Base-by-base conservation (phyloP, 2,329 filamentous ascomycete species). In the Reticulascus tulasneorum region DNA sequence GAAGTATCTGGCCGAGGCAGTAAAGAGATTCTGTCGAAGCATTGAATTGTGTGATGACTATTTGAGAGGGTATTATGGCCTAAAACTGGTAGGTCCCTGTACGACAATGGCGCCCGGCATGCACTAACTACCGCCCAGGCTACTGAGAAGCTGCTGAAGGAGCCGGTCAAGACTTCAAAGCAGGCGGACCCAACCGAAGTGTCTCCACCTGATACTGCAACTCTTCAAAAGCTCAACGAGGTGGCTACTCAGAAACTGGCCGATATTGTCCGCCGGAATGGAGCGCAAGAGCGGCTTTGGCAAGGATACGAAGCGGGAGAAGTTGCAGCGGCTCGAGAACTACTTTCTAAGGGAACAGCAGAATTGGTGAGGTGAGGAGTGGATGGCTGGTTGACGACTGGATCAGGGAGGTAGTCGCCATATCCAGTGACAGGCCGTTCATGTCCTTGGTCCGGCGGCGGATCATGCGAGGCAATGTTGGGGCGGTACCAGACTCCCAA, bases 1-100 rank as follows among this genome's bases (percentile, higher is more conserved):
- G 27, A 74, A 73, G 55, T 67, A 77, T 50, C 66, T 93, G 36
- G 69, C 75, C 27, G 85, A 90, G 55, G 82, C 88, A 6, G 62
- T 95, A 35, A 86, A 88, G 55, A 79, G 90, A 47, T 97, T 94
- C 62, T 86, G 84, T 56, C 79, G 93, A 51, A 93, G 89, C 53
- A 79, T 97, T 47, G 93, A 98, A 64, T 75, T 98, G 34, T 97
- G 93, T 54, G 86, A 96, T 50, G 82, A 89, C 56, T 97, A 96
- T 57, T 63, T 97, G 44, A 80, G 93, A 43, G 93, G 90, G 2
- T 94, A 89, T 59, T 97, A 95, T 60, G 93, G 93, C 7, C 67
- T 98, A 41, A 93, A 91, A 58, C 60, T 90, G 60, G 83, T 89
- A 62, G 52, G 75, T 52, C 4, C 24, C 12, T 6, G 22, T 15